Base-by-base conservation (phyloP, 176 grass and related monocot genomes). In the Juncus inflexus region DNA sequence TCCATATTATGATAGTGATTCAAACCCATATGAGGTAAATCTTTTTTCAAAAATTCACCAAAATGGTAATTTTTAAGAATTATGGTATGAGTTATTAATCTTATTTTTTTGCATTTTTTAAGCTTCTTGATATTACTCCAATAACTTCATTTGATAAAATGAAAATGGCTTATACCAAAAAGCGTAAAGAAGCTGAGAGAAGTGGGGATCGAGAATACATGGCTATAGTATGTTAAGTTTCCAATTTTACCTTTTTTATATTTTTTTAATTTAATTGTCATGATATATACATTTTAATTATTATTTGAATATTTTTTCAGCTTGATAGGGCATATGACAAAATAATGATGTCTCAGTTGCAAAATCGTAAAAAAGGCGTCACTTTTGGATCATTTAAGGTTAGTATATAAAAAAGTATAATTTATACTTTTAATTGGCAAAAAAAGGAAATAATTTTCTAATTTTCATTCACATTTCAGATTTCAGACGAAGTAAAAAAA, bases 321-420 rank as follows among this genome's bases (percentile, higher is more conserved):
- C 70, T 97, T 45, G 87, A 97, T 54, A 91, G 43, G 60, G 92
- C 92, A 9, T 89, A 97, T 15, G 92, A 97, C 60, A 97, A 83
- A 35, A 90, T 91, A 50, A 97, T 97, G 87, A 91, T 97, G 92
- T 77, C 78, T 65, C 92, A 91, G 76, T 81, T 97, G 60, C 82
- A 91, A 55, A 83, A 91, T 60, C 71, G 92, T 37, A 97, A 97
- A 67, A 86, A 89, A 70, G 92, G 92, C 3, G 65, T 97, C 14
- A 56, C 87, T 45, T 91, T 83, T 53, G 92, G 92, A 42, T 91
- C 92, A 2, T 82, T 97, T 77, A 43, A 97, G 87, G 87, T 91
- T 7, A 71, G 62, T n/a, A 28, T 28, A 28, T 28, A 28, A 28
- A 28, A 28, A 28, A 28, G 19, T 28, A 28, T 28, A 28, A 28